A percentile compares a stretch with the other conserved stretches of the same genome.
These are phyloP conservation scores for Sphagnurus paluster DNA, from an alignment of 1,284 basidiomycete species.

Conservation along the genomic window DNA sequence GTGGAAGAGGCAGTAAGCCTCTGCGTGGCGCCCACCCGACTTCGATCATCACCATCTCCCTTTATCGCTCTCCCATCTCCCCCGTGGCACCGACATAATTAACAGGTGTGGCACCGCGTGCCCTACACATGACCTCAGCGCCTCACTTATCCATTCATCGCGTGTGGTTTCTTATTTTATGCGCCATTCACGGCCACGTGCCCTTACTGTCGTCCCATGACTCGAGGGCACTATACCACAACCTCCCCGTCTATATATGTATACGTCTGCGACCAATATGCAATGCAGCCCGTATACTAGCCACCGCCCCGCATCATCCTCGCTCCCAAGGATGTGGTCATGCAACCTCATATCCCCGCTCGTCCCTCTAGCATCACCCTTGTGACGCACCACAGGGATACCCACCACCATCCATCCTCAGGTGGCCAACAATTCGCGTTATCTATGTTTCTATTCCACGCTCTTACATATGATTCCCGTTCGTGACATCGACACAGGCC, in stretches of 20 bases:
- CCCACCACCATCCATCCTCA: too few species aligned
- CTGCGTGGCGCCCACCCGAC: neutral
- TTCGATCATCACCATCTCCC: neutral
- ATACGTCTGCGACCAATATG: neutral
- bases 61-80: neutral
- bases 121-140: neutral
- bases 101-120: neutral
- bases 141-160: neutral
- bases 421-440: too few species aligned
- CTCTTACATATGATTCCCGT: too few species aligned
- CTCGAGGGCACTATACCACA: neutral
- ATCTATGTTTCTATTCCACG: too few species aligned
- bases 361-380: neutral
- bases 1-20: slow-evolving; percentile 3
- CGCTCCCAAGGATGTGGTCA: too few species aligned
- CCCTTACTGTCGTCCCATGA: neutral
- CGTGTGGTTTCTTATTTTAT: neutral
- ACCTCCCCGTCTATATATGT: neutral
- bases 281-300: neutral
- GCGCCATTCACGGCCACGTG: neutral
- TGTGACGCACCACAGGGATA: too few species aligned
- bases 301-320: too few species aligned
- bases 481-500: too few species aligned
- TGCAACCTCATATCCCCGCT: too few species aligned
- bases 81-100: neutral